These are phyloP conservation scores for Panaeolus cyanescens DNA, from an alignment of 768 basidiomycete genomes.

Conservation along the genomic window DNA sequence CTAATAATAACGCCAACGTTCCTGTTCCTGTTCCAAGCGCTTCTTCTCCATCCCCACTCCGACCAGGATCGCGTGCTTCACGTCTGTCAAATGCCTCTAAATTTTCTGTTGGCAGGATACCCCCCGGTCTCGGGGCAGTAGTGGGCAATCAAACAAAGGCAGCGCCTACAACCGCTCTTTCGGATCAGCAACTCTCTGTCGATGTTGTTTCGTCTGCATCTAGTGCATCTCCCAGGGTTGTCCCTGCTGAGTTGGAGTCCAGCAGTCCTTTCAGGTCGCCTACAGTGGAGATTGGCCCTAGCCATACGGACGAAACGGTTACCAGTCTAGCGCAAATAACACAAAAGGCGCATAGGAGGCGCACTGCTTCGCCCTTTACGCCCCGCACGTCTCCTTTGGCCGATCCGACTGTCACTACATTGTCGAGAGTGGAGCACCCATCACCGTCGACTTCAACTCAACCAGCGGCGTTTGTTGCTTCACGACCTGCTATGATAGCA, in stretches of 20 bases:
- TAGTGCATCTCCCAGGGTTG: neutral
- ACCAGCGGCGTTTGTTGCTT: constrained; percentile 25
- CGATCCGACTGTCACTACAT: constrained; percentile 1
- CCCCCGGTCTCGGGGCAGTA: constrained; percentile 58
- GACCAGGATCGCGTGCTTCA: constrained; percentile 75
- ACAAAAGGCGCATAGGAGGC: neutral
- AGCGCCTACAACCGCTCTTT: constrained; percentile 66
- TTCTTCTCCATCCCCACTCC: constrained; percentile 49
- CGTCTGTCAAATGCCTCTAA: constrained; percentile 68
- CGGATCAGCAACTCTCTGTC: constrained; percentile 50
- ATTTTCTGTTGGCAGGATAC: constrained; percentile 59
- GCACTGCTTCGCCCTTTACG: neutral
- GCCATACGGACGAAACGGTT: neutral
- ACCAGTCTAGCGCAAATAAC: neutral
- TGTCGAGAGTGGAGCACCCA: constrained; percentile 25
- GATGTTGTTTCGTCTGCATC: constrained; percentile 31
- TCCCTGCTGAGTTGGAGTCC: neutral
- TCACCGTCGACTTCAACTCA: constrained; percentile 26
- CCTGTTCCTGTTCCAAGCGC: neutral
- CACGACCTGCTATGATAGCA: constrained; percentile 38
- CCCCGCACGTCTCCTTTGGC: neutral
- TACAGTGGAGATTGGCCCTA: neutral
- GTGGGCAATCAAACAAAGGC: constrained; percentile 53
- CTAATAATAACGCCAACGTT: constrained; percentile 6
- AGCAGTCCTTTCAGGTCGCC: constrained; percentile 37